Conservation (phyloP, 345 rosid species). For the Eucalyptus pumila region DNA sequence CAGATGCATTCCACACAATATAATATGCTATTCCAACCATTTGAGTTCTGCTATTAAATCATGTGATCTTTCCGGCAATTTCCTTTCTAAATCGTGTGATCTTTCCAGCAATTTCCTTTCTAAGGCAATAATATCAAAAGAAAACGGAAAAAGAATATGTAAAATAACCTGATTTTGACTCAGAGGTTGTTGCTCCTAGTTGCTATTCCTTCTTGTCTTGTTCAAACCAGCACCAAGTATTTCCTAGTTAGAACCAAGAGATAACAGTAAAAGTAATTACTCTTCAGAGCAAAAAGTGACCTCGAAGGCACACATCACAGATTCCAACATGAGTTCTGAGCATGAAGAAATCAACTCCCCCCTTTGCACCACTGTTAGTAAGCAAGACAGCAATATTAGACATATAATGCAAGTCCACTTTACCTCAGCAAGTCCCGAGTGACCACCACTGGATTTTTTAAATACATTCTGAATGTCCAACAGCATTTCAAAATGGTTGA, state of each 20-base stretch:
- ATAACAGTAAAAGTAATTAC: neutral
- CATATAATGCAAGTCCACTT: neutral
- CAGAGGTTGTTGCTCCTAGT: conserved; percentile 85
- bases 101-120: neutral
- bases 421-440: conserved; percentile 77
- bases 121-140: neutral
- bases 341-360: neutral
- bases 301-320: neutral
- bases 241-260: conserved; percentile 25
- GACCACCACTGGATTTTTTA: conserved; percentile 63
- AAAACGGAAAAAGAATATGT: neutral
- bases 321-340: neutral
- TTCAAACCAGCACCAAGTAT: conserved; percentile 81
- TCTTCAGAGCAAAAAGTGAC: neutral
- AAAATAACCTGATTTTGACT: conserved; percentile 46
- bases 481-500: conserved; percentile 72
- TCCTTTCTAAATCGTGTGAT: too few species aligned
- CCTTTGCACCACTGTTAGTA: neutral
- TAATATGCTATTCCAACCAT: neutral
- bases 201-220: conserved; percentile 76
- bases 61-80: neutral
- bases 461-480: conserved; percentile 71
- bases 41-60: neutral
- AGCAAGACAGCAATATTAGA: neutral
- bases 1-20: neutral